Base-by-base conservation (phyloP, 257 asterid species). In the Capsicum pubescens region DNA sequence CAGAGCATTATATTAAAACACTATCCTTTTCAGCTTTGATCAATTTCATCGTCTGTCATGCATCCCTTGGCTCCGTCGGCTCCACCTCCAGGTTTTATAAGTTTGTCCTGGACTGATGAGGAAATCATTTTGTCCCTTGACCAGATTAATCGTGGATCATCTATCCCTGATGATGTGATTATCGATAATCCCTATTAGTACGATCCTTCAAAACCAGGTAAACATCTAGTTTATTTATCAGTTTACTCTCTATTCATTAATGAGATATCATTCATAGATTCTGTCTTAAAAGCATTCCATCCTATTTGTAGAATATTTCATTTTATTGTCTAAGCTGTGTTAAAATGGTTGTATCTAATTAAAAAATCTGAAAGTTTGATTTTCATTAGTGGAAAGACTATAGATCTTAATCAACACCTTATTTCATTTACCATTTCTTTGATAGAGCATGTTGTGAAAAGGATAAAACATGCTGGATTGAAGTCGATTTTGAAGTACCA, bases 191-290 rank as follows among this genome's bases (percentile, higher is more conserved):
- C 96, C 64, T 93, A 79, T 83, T 87, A 87, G 68, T 79, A 11
- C 55, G 83, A 74, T 67, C 98, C 97, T 44, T 84, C 89, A 16
- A 61, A 87, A 80, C 97, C 93, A 21, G 93, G 97, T 94, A 76
- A 79, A 14, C 64, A 85, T 83, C 17, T 13, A 70, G 66, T 81
- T 66, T 16, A 35, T 15, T 68, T 68, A 14, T 13, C n/a, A 48
- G 26, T 60, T 74, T 8, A 74, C 64, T 54, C 26, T 14, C 5
- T 60, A 74, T 26, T 74, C 36, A 19, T 74, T 42, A 50, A 50
- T 21, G 21, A 46, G 10, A 44, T 17, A 35, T 36, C 56, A 17
- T 61, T 42, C 15, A 0, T 46, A 50, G 60, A 76, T 21, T 76
- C 61, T 52, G 4, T 7, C 46, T 52, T 76, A 21, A 52, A 50